phyloP scores from a whole-genome alignment of 202 grass and related monocot genomes.

The Bolboschoenoplectus hybrid region DNA sequence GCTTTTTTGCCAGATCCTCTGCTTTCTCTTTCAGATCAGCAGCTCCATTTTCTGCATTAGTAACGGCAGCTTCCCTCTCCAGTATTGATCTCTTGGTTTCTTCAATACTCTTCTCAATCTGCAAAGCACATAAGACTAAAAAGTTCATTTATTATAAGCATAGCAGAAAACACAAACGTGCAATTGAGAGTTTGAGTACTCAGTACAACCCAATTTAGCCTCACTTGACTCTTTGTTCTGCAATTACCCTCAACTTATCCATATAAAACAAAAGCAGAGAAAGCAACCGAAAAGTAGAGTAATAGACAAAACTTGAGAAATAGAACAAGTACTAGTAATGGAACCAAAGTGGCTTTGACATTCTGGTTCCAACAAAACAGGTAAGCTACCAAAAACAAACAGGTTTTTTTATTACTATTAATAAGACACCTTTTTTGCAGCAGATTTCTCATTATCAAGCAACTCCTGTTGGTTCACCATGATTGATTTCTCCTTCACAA shows the following conservation, averaged over 20 bases:
- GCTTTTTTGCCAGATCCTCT: conserved; percentile 59
- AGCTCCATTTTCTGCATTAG: conserved; percentile 65
- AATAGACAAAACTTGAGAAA: neutral
- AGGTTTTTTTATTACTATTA: conserved; percentile 13
- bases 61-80: conserved; percentile 78
- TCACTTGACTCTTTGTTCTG: neutral
- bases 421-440: conserved; percentile 61
- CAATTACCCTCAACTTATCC: neutral
- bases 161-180: neutral
- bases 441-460: conserved; percentile 65
- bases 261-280: neutral
- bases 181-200: neutral
- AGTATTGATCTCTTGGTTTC: conserved; percentile 74
- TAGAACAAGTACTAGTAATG: neutral
- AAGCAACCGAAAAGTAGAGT: neutral
- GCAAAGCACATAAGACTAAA: conserved; percentile 25
- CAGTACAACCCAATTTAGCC: neutral
- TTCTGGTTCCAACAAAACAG: neutral
- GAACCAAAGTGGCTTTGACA: neutral
- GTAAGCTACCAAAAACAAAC: conserved; percentile 33
- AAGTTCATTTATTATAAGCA: conserved; percentile 31
- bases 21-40: conserved; percentile 76
- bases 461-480: conserved; percentile 85
- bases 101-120: conserved; percentile 75
- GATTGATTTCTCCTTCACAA: conserved; percentile 92